These are phyloP conservation scores for Phaeotremella skinneri DNA, from an alignment of 768 basidiomycete genomes.

Conservation along the genomic window DNA sequence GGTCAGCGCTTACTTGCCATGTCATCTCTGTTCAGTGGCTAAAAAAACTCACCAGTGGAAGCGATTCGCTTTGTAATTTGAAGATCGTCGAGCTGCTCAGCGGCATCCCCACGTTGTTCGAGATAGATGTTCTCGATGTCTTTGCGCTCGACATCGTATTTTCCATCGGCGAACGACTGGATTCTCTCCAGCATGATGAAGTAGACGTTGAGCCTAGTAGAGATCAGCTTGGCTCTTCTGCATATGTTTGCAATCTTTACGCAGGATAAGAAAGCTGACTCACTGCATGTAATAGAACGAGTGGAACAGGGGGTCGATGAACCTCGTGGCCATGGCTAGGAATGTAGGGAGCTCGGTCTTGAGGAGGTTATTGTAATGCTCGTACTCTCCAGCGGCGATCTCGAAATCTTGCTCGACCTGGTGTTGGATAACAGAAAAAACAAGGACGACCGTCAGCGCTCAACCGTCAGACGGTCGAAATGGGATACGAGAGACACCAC, in stretches of 20 bases:
- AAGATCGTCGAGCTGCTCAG: conserved; percentile 72
- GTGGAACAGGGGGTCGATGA: conserved; percentile 96
- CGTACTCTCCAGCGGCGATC: conserved; percentile 84
- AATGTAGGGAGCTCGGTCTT: conserved; percentile 94
- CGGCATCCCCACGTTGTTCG: conserved; percentile 76
- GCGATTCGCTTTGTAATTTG: conserved; percentile 77
- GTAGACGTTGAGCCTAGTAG: conserved; percentile 76
- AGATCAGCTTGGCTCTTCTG: conserved; percentile 8
- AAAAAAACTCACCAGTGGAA: conserved; percentile 68
- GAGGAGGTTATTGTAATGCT: conserved; percentile 82
- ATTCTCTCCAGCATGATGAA: conserved; percentile 94
- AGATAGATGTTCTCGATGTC: conserved; percentile 77
- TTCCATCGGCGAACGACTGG: conserved; percentile 72
- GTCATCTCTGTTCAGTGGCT: background rate
- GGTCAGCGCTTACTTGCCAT: conserved; percentile 24
- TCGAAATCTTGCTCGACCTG: conserved; percentile 97
- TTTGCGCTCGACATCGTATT: conserved; percentile 66
- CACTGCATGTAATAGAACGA: conserved; percentile 99
- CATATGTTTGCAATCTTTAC: background rate
- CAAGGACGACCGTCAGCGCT: background rate
- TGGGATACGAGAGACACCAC: too few species aligned
- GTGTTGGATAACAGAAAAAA: background rate
- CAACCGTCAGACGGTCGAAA: too few species aligned
- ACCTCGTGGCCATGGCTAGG: conserved; percentile 78
- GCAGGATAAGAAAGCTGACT: conserved; percentile 50